Evolutionary conservation across 2,329 filamentous ascomycete species (phyloP).

Genomic region (Fusarium denticulatum): DNA sequence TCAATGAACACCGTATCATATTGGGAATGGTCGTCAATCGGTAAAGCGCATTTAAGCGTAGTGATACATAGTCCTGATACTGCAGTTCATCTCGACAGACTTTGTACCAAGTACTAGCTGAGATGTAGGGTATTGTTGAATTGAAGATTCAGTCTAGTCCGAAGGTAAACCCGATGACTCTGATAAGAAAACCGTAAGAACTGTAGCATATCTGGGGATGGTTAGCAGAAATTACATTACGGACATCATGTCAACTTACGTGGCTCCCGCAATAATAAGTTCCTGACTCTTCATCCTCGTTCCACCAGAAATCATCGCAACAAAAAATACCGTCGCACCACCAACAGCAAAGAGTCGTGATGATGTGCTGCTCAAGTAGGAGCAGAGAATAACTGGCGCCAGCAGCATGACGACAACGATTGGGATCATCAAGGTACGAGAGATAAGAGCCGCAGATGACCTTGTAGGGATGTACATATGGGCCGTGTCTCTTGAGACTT

Average conservation of each 20-base stretch:
- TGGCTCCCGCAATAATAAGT: neutral
- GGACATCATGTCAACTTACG: neutral
- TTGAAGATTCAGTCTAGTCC: no score
- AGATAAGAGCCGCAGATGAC: neutral
- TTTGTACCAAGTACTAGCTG: no score
- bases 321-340: neutral
- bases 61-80: accelerated
- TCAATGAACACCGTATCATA: no score
- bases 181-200: neutral
- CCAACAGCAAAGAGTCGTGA: neutral
- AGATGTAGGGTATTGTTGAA: no score
- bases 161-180: neutral
- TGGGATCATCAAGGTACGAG: neutral
- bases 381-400: neutral
- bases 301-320: neutral
- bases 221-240: no score
- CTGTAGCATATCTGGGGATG: neutral
- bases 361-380: neutral
- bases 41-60: accelerated
- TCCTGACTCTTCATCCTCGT: neutral
- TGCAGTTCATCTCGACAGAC: no score
- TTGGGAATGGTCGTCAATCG: no score
- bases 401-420: neutral
- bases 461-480: neutral
- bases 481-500: accelerated